phyloP scores from a whole-genome alignment of 345 rosid species.

The Corchorus olitorius region DNA sequence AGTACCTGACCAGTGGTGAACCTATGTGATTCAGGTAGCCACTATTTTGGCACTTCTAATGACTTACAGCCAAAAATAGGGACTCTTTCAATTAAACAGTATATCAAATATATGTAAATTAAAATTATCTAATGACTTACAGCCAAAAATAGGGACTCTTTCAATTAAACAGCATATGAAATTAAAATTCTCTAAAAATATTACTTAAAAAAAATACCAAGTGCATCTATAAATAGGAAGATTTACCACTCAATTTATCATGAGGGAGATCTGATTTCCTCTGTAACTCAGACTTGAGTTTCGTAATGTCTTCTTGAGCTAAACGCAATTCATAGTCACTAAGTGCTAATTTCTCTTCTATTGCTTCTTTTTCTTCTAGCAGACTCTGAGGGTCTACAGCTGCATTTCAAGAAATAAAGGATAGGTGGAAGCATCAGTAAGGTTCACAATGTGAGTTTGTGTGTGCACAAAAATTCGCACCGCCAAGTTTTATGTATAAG shows the following conservation, averaged over 20 bases:
- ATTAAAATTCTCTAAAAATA: constrained; percentile 7
- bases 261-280: constrained; percentile 53
- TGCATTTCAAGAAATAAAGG: constrained; percentile 38
- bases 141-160: constrained; percentile 17
- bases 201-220: constrained; percentile 10
- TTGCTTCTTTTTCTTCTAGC: constrained; percentile 83
- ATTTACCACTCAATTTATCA: constrained; percentile 54
- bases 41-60: constrained; percentile 6
- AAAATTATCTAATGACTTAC: constrained; percentile 2
- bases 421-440: constrained; percentile 20
- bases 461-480: no score
- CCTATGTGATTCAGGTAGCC: not conserved
- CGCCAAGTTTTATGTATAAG: not conserved
- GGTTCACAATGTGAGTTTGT: constrained; percentile 1
- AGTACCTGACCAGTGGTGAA: not conserved
- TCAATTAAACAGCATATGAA: not conserved
- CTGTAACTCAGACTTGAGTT: constrained; percentile 69
- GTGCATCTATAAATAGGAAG: constrained; percentile 12
- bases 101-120: no score
- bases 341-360: constrained; percentile 77
- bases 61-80: constrained; percentile 16
- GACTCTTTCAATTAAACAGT: constrained; percentile 10
- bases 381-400: constrained; percentile 94
- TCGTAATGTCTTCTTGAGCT: constrained; percentile 84
- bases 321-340: constrained; percentile 88